A percentile compares a stretch with the other conserved stretches of the same genome.
phyloP scores from a whole-genome alignment of 2,329 filamentous ascomycete species.

The Nectriaceae sp. region DNA sequence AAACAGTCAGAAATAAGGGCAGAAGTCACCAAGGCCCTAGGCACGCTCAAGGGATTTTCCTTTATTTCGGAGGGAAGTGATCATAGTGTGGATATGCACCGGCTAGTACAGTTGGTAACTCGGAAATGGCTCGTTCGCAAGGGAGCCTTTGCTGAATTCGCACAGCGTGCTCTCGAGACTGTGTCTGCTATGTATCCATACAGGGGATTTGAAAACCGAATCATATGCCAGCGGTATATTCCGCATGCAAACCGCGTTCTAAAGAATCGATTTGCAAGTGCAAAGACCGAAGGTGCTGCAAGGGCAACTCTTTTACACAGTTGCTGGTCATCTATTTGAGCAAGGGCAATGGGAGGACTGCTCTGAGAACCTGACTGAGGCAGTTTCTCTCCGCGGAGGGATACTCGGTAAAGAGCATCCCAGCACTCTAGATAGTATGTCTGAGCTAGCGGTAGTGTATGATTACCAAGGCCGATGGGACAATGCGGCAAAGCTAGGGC shows the following conservation, averaged over 20 bases:
- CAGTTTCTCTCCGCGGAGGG: not conserved
- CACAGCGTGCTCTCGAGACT: conserved; percentile 16
- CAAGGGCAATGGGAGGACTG: conserved; percentile 7
- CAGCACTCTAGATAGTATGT: not conserved
- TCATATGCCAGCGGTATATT: conserved; percentile 23
- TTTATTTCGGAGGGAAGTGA: conserved; percentile 22
- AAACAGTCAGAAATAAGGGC: not conserved
- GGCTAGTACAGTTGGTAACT: conserved; percentile 36
- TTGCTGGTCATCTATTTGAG: no score
- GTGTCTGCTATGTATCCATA: conserved; percentile 25
- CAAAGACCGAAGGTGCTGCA: conserved; percentile 4
- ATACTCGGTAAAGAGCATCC: not conserved
- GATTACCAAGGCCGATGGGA: not conserved
- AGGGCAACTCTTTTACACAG: conserved; percentile 14
- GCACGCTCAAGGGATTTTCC: conserved; percentile 33
- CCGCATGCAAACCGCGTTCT: conserved; percentile 27
- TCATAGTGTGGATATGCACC: conserved; percentile 31
- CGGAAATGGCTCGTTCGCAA: conserved; percentile 28
- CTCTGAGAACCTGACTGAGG: not conserved
- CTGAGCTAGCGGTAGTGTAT: not conserved
- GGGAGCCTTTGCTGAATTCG: conserved; percentile 10
- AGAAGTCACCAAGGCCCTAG: conserved; percentile 19
- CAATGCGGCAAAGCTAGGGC: conserved; percentile 3
- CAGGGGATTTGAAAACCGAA: conserved; percentile 10
- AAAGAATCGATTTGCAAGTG: conserved; percentile 3